Conservation (phyloP, 257 asterid species). For the Cynanchum wilfordii region DNA sequence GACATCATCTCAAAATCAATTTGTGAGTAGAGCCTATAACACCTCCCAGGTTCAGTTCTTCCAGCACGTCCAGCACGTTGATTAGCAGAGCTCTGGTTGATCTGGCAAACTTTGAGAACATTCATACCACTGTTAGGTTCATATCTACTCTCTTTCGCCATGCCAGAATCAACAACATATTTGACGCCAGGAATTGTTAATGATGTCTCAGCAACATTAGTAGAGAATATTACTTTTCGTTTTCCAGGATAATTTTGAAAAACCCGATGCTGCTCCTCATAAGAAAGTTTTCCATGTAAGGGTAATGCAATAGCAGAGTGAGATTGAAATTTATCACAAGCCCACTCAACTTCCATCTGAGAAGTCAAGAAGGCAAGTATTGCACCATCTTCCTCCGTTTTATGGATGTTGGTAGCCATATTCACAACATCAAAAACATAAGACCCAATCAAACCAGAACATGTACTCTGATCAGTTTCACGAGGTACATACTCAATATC, state of each 20-base stretch:
- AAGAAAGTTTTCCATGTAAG: slow-evolving; percentile 82
- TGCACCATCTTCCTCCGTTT: slow-evolving; percentile 62
- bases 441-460: slow-evolving; percentile 42
- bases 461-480: slow-evolving; percentile 34
- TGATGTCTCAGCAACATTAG: slow-evolving; percentile 96
- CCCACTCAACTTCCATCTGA: slow-evolving; percentile 94
- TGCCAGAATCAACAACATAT: slow-evolving; percentile 87
- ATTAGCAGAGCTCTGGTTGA: slow-evolving; percentile 90
- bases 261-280: slow-evolving; percentile 66
- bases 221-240: slow-evolving; percentile 75
- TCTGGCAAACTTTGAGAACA: slow-evolving; percentile 58
- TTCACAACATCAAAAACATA: slow-evolving; percentile 64
- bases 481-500: slow-evolving; percentile 59
- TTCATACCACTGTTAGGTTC: slow-evolving; percentile 89
- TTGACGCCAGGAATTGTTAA: slow-evolving; percentile 91
- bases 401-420: slow-evolving; percentile 50
- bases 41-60: slow-evolving; percentile 86
- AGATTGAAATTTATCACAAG: slow-evolving; percentile 67
- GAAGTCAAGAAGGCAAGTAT: slow-evolving; percentile 97
- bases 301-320: slow-evolving; percentile 57
- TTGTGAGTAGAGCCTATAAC: slow-evolving; percentile 72
- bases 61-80: slow-evolving; percentile 99
- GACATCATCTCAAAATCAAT: slow-evolving; percentile 61
- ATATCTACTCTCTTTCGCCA: slow-evolving; percentile 76
- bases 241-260: slow-evolving; percentile 59